Percentiles rank a stretch among this genome's conserved stretches.
Conservation (phyloP, 768 basidiomycete genomes). For the Collybiopsis luxurians region DNA sequence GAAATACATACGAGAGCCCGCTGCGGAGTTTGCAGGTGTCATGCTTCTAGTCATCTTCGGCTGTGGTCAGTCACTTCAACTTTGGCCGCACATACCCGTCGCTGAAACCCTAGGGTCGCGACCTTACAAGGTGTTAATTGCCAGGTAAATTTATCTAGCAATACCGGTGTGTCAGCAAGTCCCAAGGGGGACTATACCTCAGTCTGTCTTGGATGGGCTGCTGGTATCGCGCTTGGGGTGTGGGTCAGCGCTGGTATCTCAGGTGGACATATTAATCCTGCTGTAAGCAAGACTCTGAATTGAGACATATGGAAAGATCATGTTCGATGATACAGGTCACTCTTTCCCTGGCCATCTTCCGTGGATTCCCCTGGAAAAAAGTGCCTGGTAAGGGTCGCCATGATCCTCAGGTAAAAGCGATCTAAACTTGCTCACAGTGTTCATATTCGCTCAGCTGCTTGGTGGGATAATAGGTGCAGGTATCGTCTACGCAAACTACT, state of each 20-base stretch:
- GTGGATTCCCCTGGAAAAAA: conserved; percentile 78
- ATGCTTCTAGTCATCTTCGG: conserved; percentile 55
- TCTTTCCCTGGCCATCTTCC: conserved; percentile 61
- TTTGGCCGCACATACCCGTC: no score
- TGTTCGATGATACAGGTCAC: conserved; percentile 52
- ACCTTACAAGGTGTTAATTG: no score
- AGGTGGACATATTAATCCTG: conserved; percentile 46
- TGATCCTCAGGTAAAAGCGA: no score
- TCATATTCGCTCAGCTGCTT: conserved; percentile 61
- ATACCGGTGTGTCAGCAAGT: not conserved
- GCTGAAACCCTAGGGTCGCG: no score
- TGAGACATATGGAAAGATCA: not conserved
- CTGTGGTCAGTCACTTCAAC: not conserved
- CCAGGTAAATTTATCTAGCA: no score
- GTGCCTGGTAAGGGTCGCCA: conserved; percentile 46
- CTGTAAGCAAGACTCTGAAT: conserved; percentile 18
- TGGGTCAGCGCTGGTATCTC: conserved; percentile 48
- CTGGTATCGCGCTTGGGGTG: conserved; percentile 44
- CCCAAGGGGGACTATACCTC: conserved; percentile 36
- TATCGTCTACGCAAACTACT: conserved; percentile 64
- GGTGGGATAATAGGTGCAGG: conserved; percentile 64
- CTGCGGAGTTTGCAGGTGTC: conserved; percentile 53
- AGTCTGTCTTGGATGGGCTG: conserved; percentile 42
- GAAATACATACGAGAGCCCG: conserved; percentile 32
- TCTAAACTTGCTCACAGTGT: conserved; percentile 25